Evolutionary conservation across 2,329 filamentous ascomycete species (phyloP), one percentile per base, ranked within the genome.

Genomic region (Neodidymelliopsis sp.): DNA sequence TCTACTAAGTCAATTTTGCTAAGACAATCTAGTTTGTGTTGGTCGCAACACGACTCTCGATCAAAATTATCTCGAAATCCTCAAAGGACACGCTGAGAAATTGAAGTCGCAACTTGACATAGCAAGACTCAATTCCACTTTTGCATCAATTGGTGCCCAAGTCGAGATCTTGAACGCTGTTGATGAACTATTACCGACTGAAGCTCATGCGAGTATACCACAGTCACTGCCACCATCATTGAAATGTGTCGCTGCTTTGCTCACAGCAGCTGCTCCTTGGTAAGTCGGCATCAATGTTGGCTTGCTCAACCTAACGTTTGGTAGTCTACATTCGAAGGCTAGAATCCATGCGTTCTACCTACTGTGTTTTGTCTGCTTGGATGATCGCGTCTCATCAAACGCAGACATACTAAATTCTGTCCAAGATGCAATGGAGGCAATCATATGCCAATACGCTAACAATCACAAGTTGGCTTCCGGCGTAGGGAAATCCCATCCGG

Each of bases 81-180:
- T 74, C 9, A 55, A 62, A 33, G 67, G 65, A 39, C 50, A 63
- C 30, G 46, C 58, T 11, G 36, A 54, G 10, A 53, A 71, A 33
- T 68, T 71, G n/a, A 48, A 75, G 16, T 59, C 56, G 19, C 57
- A 66, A 57, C 73, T 63, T 56, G 85, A 42, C 59, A 63, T 65
- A 8, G 41, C 60, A 20, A 65, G 72, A 37, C 65, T 82, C 9
- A 62, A 82, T 39, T 66, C 74, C 5, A 71, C 90, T 9, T 87
- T 92, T 53, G 69, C 71, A 39, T 73, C 73, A 12, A 65, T 91
- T 5, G 86, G 87, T 3, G 85, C 84, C 29, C 47, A 54, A 3
- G 27, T 58, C 16, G 28, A 43, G 19, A 44, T 19, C 10, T 24
- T 61, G 5, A 38, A 49, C 4, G 16, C 34, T 5, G 28, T 28